Conservation (phyloP, 2,329 filamentous ascomycete genomes). For the Clarireedia sp. region DNA sequence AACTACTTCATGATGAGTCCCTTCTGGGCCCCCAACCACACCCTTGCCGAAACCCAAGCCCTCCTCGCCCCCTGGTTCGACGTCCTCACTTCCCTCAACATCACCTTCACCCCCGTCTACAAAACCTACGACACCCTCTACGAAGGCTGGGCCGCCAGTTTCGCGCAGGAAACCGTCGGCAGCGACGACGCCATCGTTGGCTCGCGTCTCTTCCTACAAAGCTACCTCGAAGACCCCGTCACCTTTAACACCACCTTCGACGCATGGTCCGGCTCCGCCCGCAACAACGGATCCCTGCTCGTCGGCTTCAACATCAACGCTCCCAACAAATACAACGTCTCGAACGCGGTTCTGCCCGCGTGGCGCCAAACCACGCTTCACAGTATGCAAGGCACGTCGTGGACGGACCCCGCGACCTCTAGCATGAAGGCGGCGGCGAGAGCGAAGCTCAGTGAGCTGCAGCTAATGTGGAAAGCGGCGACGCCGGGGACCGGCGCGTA, state of each 20-base stretch:
- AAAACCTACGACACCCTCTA: constrained; percentile 19
- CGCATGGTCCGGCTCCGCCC: constrained; percentile 20
- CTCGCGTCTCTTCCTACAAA: constrained; percentile 35
- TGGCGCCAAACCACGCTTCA: constrained; percentile 14
- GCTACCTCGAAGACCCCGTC: constrained; percentile 29
- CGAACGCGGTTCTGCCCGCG: constrained; percentile 31
- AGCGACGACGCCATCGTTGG: constrained; percentile 28
- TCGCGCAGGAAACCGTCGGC: constrained; percentile 32
- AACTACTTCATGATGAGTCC: constrained; percentile 10
- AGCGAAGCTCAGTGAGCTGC: constrained; percentile 9
- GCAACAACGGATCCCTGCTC: background rate
- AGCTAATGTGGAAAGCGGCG: constrained; percentile 13
- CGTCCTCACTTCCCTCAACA: constrained; percentile 27
- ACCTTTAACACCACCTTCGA: constrained; percentile 24
- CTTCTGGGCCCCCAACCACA: constrained; percentile 27
- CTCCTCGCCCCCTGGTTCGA: constrained; percentile 33
- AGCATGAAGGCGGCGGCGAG: constrained; percentile 3
- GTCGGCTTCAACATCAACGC: constrained; percentile 3
- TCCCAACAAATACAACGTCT: background rate
- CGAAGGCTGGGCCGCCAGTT: constrained; percentile 32
- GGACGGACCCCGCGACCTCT: background rate
- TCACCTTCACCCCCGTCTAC: constrained; percentile 23
- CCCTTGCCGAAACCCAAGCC: constrained; percentile 19
- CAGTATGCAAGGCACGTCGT: constrained; percentile 12
- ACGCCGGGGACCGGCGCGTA: constrained; percentile 9